Evolutionary conservation across 2,329 filamentous ascomycete species (phyloP).

Genomic region (Penicillium frequentans): DNA sequence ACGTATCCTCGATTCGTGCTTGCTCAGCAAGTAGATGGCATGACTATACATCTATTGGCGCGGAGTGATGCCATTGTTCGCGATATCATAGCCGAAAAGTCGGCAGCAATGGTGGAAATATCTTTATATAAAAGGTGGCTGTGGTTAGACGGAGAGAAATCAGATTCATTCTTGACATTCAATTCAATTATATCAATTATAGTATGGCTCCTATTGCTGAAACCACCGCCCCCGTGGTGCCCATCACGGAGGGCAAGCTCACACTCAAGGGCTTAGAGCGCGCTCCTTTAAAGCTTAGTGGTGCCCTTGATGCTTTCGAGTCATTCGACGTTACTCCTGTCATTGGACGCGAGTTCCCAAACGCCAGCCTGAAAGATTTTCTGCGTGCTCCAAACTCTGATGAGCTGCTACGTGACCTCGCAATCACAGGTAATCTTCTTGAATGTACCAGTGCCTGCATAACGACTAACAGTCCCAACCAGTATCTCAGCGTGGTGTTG

Average conservation of each 20-base stretch:
- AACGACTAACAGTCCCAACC: not conserved
- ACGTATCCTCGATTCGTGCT: not conserved
- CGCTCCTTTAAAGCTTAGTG: slow-evolving; percentile 36
- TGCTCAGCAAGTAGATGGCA: not conserved
- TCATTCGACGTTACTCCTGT: slow-evolving; percentile 53
- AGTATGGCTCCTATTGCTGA: slow-evolving; percentile 6
- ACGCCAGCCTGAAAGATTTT: slow-evolving; percentile 51
- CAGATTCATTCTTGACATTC: not conserved
- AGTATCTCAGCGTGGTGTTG: slow-evolving; percentile 55
- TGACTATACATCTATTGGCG: not conserved
- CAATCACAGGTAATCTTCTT: slow-evolving; percentile 29
- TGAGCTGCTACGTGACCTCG: slow-evolving; percentile 36
- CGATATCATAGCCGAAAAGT: not conserved
- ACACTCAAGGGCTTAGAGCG: not conserved
- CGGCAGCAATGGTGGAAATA: not conserved
- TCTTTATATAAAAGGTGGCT: not conserved
- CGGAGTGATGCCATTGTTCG: not conserved
- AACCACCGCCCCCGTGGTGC: not conserved
- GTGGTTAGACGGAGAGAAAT: not conserved
- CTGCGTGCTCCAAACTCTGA: slow-evolving; percentile 36
- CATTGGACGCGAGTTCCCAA: slow-evolving; percentile 52
- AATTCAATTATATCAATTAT: not conserved
- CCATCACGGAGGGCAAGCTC: not conserved
- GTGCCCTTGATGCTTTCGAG: slow-evolving; percentile 43
- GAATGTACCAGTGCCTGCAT: not conserved